phyloP scores from a whole-genome alignment of 2,329 filamentous ascomycete genomes.

The Penicillium vulpinum region DNA sequence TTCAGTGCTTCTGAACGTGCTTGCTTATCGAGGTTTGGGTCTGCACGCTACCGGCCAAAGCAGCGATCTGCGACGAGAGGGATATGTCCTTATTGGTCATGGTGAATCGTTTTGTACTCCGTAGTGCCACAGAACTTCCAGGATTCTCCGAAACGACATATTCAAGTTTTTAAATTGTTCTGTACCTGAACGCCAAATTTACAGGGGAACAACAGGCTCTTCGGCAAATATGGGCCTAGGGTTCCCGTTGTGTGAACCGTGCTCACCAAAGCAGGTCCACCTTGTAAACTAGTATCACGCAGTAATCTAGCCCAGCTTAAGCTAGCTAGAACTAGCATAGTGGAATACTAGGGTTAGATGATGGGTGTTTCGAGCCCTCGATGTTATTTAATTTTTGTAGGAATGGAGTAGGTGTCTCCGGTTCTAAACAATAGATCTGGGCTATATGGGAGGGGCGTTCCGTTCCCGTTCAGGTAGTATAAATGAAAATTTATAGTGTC shows the following conservation, averaged over 20 bases:
- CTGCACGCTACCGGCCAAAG: not conserved
- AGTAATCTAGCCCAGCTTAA: too few species aligned
- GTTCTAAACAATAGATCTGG: too few species aligned
- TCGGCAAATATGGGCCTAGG: not conserved
- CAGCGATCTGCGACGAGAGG: not conserved
- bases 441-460: too few species aligned
- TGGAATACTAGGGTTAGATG: too few species aligned
- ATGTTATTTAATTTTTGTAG: too few species aligned
- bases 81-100: not conserved
- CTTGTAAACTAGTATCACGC: too few species aligned
- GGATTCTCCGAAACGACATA: not conserved
- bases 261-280: too few species aligned
- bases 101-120: not conserved
- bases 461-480: too few species aligned
- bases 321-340: too few species aligned
- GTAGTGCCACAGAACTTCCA: not conserved
- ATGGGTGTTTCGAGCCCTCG: too few species aligned
- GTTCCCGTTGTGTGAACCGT: not conserved
- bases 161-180: not conserved
- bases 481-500: too few species aligned
- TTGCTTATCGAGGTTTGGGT: constrained; percentile 1
- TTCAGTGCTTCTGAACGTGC: constrained; percentile 9
- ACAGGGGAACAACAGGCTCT: not conserved
- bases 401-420: too few species aligned
- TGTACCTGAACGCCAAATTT: not conserved